Percentiles rank a stretch among this genome's conserved stretches.
Evolutionary conservation across 148 eudicot genomes (phyloP).

Genomic region (Amaranthus cruentus): DNA sequence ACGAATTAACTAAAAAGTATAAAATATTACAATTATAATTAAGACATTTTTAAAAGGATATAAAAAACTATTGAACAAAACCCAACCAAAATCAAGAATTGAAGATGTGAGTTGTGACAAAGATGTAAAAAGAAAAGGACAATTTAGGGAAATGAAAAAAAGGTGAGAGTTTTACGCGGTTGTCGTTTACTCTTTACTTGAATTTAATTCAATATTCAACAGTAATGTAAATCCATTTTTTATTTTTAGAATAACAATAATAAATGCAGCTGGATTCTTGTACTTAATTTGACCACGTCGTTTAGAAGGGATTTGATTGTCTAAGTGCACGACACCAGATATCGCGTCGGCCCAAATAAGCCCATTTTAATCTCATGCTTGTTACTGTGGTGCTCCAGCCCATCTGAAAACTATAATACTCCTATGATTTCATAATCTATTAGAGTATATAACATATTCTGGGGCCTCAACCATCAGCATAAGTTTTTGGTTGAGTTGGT

Average conservation of each 20-base stretch:
- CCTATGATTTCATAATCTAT: too few species aligned
- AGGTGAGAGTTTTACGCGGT: neutral
- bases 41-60: too few species aligned
- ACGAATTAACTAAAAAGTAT: too few species aligned
- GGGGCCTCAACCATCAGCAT: too few species aligned
- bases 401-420: too few species aligned
- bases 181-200: neutral
- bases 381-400: too few species aligned
- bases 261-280: neutral
- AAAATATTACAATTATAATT: too few species aligned
- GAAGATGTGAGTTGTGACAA: neutral
- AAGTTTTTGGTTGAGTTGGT: too few species aligned
- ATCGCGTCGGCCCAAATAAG: neutral
- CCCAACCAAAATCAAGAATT: neutral
- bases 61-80: neutral
- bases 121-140: neutral
- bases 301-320: neutral
- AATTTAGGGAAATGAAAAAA: neutral
- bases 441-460: too few species aligned
- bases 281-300: constrained; percentile 14
- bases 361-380: constrained; percentile 24
- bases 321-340: constrained; percentile 2
- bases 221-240: neutral
- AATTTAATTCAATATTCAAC: neutral
- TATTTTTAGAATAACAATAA: neutral